phyloP scores from a whole-genome alignment of 192 early-diverging fungal species.

The Lobosporangium transversale region DNA sequence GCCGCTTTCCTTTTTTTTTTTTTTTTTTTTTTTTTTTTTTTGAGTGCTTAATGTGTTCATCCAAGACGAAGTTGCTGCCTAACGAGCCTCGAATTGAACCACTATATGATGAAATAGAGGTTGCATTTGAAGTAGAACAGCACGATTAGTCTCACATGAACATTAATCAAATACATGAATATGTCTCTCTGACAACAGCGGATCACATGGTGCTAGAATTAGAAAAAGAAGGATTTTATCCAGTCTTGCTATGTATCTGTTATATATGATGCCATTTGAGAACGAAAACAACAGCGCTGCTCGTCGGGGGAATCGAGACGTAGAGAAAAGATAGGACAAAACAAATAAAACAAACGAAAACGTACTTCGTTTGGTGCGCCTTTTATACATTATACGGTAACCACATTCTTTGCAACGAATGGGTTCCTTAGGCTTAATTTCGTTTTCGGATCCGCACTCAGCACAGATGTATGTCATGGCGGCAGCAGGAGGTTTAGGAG shows the following conservation, averaged over 20 bases:
- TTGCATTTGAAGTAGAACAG: background rate
- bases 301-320: background rate
- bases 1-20: too few species aligned
- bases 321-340: background rate
- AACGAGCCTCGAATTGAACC: constrained; percentile 98
- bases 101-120: constrained; percentile 59
- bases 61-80: too few species aligned
- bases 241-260: background rate
- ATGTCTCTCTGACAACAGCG: background rate
- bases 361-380: constrained; percentile 92
- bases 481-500: constrained; percentile 34
- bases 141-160: background rate
- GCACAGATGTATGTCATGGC: constrained; percentile 45
- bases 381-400: constrained; percentile 97
- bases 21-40: too few species aligned
- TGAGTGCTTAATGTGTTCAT: too few species aligned
- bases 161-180: background rate
- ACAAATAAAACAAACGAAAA: constrained; percentile 11
- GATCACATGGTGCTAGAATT: background rate
- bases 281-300: background rate
- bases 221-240: background rate
- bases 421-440: constrained; percentile 93
- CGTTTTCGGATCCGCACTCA: constrained; percentile 90
- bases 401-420: constrained; percentile 97
- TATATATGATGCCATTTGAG: background rate